Evolutionary conservation across 2,329 filamentous ascomycete genomes (phyloP), one percentile per base, ranked within the genome.

Genomic region (Cladophialophora immunda): DNA sequence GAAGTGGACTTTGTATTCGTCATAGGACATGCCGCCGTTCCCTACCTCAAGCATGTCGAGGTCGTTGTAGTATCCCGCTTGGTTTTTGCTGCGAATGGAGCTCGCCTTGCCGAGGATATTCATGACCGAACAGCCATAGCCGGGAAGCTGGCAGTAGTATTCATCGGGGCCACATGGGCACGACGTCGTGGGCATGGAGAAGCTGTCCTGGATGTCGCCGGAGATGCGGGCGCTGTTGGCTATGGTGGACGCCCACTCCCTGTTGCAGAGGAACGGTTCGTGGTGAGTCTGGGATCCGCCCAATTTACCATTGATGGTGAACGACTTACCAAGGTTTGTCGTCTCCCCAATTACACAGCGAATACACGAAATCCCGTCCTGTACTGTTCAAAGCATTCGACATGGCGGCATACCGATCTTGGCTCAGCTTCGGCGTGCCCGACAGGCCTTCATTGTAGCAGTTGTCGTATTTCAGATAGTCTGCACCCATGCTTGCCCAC

Each of bases 371-470:
- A 1, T 78, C 76, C 13, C 81, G 76, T 1, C 81, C 82, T 11
- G 83, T 83, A 13, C 75, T 74, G 64, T 83, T 84, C 36, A 84
- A 75, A 0, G 84, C 81, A n/a, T 81, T 73, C 17, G 80, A 80
- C 79, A 84, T 84, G 32, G 76, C 76, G 30, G 82, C 79, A 73
- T 84, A 86, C 27, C 82, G 79, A 57, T 81, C 78, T 68, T 79
- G 83, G 3, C 80, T 81, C 38, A 83, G 73, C 65, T 81, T 76
- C 0, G 81, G 78, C 1, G 78, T 83, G 13, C 84, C 83, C 19
- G 80, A 81, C 63, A 84, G 81, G 7, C 85, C 85, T 67, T 82
- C 78, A 68, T 86, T 86, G 73, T 81, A 86, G 76, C 85, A 87
- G 72, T 87, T 87, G 75, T 87, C 85, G 70, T 86, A 86, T 72